Conservation (phyloP, 257 asterid genomes). For the Oldenlandia corymbosa region DNA sequence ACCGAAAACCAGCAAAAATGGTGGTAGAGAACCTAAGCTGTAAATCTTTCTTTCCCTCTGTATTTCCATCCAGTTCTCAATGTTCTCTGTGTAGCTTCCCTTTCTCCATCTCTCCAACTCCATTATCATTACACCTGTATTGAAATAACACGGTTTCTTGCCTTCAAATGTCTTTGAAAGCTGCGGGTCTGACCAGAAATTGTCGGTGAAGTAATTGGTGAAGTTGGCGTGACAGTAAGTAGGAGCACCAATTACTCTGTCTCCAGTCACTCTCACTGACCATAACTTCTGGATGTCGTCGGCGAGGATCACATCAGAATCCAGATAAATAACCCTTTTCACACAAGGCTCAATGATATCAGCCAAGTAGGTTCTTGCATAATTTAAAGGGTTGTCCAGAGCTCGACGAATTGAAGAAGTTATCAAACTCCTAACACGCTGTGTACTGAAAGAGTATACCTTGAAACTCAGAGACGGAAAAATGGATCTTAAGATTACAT, state of each 20-base stretch:
- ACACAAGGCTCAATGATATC: slow-evolving; percentile 42
- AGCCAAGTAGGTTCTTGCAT: slow-evolving; percentile 58
- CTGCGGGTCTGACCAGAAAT: slow-evolving; percentile 45
- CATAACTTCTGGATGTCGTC: slow-evolving; percentile 46
- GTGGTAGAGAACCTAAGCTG: slow-evolving; percentile 64
- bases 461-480: slow-evolving; percentile 45
- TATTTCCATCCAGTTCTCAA: slow-evolving; percentile 64
- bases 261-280: slow-evolving; percentile 24
- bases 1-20: slow-evolving; percentile 66
- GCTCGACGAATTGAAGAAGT: slow-evolving; percentile 59
- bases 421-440: slow-evolving; percentile 31
- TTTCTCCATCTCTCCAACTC: slow-evolving; percentile 56
- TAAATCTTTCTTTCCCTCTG: slow-evolving; percentile 58
- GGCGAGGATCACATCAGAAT: slow-evolving; percentile 50
- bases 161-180: slow-evolving; percentile 36
- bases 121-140: slow-evolving; percentile 71
- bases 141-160: slow-evolving; percentile 57
- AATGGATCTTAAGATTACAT: slow-evolving; percentile 21
- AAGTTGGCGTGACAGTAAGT: slow-evolving; percentile 50
- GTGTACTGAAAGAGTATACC: slow-evolving; percentile 37
- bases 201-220: slow-evolving; percentile 35
- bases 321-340: slow-evolving; percentile 45
- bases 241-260: slow-evolving; percentile 63
- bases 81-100: slow-evolving; percentile 41
- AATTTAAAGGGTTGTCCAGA: slow-evolving; percentile 56